Percentiles rank a stretch among this genome's conserved stretches.
Evolutionary conservation across 2,329 filamentous ascomycete genomes (phyloP).

Genomic region (Fusarium continuum): DNA sequence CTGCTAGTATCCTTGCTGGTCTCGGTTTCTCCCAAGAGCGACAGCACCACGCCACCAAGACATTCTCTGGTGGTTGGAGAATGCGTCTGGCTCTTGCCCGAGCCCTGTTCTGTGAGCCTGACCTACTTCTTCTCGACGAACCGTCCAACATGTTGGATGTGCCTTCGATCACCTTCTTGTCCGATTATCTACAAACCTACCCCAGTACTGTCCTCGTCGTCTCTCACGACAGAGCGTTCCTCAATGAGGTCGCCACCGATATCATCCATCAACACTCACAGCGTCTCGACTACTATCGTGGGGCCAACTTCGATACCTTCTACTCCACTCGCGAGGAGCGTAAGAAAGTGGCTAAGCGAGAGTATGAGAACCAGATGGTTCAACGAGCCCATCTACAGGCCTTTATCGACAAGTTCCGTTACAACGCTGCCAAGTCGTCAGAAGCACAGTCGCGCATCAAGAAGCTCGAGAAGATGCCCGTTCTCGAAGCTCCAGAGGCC

Average conservation of each 20-base stretch:
- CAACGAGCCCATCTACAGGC: slow-evolving; percentile 92
- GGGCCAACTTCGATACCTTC: slow-evolving; percentile 96
- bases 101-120: slow-evolving; percentile 97
- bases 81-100: slow-evolving; percentile 96
- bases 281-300: slow-evolving; percentile 97
- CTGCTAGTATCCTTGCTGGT: slow-evolving; percentile 95
- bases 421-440: slow-evolving; percentile 98
- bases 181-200: slow-evolving; percentile 92
- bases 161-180: slow-evolving; percentile 98
- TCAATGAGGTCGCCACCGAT: slow-evolving; percentile 99
- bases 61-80: slow-evolving; percentile 99
- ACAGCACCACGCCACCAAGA: slow-evolving; percentile 93
- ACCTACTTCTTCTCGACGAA: slow-evolving; percentile 95
- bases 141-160: slow-evolving; percentile 99
- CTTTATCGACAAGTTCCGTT: slow-evolving; percentile 99
- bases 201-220: slow-evolving; percentile 96
- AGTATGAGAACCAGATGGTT: slow-evolving; percentile 99
- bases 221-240: slow-evolving; percentile 97
- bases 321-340: slow-evolving; percentile 98
- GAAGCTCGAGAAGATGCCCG: slow-evolving; percentile 96
- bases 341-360: slow-evolving; percentile 93
- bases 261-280: slow-evolving; percentile 99
- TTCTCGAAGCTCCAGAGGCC: slow-evolving; percentile 87
- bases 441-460: slow-evolving; percentile 99
- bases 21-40: slow-evolving; percentile 94